Evolutionary conservation across 768 basidiomycete genomes (phyloP), one percentile per base, ranked within the genome.

Genomic region (Gyrodon lividus): DNA sequence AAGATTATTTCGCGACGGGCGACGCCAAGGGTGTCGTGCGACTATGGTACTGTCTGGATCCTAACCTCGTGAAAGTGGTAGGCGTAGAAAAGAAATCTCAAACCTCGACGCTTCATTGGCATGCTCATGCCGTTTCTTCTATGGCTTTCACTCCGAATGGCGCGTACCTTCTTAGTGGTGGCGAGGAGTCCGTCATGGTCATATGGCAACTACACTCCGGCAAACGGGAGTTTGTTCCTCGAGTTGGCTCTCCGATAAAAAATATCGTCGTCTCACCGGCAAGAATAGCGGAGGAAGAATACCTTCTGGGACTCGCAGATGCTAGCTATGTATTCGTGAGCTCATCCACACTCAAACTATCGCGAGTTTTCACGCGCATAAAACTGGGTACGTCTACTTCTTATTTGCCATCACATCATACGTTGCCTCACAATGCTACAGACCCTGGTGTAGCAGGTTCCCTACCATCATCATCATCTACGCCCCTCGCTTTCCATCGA

Each of bases 1-100:
- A 97, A 56, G 91, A 95, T 50, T 95, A 89, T 70, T 97, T 98
- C 67, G 97, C 93, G 3, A 97, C 96, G 0, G 97, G 97, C 22
- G 95, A 98, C 61, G 76, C 74, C 19, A 83, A 83, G 56, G 97
- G 97, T 48, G 76, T 81, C 56, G 87, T 99, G 42, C 80, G 91
- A 30, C 67, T 98, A 7, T 98, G 96, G 94, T 94, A 97, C 67
- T 96, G 92, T 69, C 77, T 96, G 16, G 81, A 86, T 55, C 80
- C 87, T 60, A 75, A 75, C 20, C 63, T 78, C 22, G 64, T 70
- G 28, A 78, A 78, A 60, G 75, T 76, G 37, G 74, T 76, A 31
- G 83, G 83, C 14, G 79, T 87, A 30, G 89, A 88, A 68, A 90
- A 87, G 68, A 84, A 81, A 50, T 81, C 92, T 1, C 88, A 91